Evolutionary conservation across 1,284 basidiomycete genomes (phyloP).

Genomic region (Fistulinella cinereoalba): DNA sequence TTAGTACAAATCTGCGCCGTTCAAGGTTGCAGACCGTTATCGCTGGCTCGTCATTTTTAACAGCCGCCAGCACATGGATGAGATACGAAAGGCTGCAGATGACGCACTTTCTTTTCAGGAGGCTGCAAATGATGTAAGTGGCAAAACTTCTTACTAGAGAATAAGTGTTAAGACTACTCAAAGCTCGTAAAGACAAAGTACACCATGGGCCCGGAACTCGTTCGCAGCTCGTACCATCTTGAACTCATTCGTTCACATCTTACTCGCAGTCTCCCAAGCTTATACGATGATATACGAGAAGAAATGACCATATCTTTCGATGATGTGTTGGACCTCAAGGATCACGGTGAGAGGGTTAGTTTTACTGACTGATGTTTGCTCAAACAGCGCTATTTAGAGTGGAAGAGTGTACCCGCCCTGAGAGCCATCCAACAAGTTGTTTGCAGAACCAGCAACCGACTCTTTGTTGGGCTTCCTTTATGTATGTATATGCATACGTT

Average conservation of each 20-base stretch:
- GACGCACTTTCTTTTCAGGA: conserved; percentile 37
- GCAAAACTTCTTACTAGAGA: not conserved
- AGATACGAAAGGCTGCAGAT: conserved; percentile 39
- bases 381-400: conserved; percentile 21
- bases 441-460: conserved; percentile 35
- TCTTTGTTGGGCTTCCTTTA: conserved; percentile 41
- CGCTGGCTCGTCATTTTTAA: conserved; percentile 42
- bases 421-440: conserved; percentile 24
- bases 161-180: not conserved
- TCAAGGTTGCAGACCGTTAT: conserved; percentile 40
- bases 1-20: conserved; percentile 36
- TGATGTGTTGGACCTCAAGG: conserved; percentile 18
- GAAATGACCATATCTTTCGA: conserved; percentile 33
- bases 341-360: conserved; percentile 9
- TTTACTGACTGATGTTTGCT: not conserved
- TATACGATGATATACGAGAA: conserved; percentile 31
- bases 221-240: conserved; percentile 32
- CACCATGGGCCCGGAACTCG: too few relatives aligned
- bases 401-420: conserved; percentile 26
- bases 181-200: not conserved
- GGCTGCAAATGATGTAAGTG: conserved; percentile 34
- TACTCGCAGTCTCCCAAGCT: conserved; percentile 27
- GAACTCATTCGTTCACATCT: conserved; percentile 27
- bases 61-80: conserved; percentile 37
- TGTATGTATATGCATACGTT: conserved; percentile 25